Base-by-base conservation (phyloP, 805 yeast genomes). In the Metschnikowia borealis region DNA sequence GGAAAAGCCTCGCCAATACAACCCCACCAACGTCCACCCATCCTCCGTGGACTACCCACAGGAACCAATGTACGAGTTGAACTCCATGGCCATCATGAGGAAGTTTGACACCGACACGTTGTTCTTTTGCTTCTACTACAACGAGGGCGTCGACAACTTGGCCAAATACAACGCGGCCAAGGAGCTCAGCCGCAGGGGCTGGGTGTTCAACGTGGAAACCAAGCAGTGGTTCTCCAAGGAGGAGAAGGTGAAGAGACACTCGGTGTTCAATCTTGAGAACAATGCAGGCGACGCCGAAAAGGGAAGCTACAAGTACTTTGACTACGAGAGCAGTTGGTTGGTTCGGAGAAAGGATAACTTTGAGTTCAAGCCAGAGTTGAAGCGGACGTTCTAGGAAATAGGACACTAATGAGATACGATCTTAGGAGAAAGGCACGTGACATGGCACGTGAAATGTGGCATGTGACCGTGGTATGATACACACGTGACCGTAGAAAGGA, bases 91-190 rank as follows among this genome's bases (percentile, higher is more conserved):
- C 47, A 67, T 87, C 38, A 75, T 88, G 68, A 73, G 79, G 26
- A 89, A 85, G 60, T 80, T 92, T 60, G 96, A 89, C 62, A 74
- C 83, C 32, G 97, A 90, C 62, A 92, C 98, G 1, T 69, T 94
- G 57, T 91, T 92, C 58, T 94, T 88, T 74, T 87, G 92, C 46
- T 94, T 94, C 69, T 94, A 94, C 71, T 94, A 90, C 67, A 80
- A 84, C 57, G 79, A 72, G 46, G 63, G 61, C 17, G 58, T 50
- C 31, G 69, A 69, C 55, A 60, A 61, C 51, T 58, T 70, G 44
- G 69, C 74, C 48, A 70, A 65, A 47, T 67, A 66, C 62, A 69
- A 74, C 50, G 87, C 97, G 3, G 95, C 97, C 2, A 79, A 82
- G 58, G 97, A 92, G 69, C 76, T 92, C 53, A 69, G 74, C 54